These are phyloP conservation scores for Exophiala sp. DNA, from an alignment of 2,329 filamentous ascomycete species.

Conservation along the genomic window DNA sequence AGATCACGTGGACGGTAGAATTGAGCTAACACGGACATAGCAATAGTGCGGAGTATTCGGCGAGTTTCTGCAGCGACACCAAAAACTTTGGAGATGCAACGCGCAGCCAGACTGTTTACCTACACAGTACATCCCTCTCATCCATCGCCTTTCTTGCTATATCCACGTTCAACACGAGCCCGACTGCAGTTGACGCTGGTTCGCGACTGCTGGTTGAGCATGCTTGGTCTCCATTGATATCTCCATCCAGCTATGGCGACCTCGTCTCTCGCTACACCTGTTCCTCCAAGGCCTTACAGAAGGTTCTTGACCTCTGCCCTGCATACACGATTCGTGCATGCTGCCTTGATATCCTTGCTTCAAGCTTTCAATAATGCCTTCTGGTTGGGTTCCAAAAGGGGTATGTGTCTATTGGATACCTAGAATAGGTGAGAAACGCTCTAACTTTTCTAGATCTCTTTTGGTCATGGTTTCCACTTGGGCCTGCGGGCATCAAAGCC, in stretches of 20 bases:
- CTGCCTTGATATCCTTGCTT: constrained; percentile 61
- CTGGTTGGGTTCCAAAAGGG: constrained; percentile 59
- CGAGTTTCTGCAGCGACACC: constrained; percentile 4
- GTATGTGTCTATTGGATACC: neutral
- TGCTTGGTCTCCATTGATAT: constrained; percentile 2
- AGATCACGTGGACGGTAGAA: constrained; percentile 6
- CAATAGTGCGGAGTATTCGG: neutral
- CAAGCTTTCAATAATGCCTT: constrained; percentile 70
- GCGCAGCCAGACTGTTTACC: constrained; percentile 5
- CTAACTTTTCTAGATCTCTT: constrained; percentile 50
- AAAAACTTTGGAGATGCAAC: constrained; percentile 7
- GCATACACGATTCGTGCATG: constrained; percentile 78
- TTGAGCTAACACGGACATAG: too few relatives aligned
- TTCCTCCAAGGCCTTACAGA: constrained; percentile 55
- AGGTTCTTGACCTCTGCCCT: constrained; percentile 86
- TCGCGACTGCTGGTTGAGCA: constrained; percentile 16
- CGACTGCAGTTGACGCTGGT: constrained; percentile 15
- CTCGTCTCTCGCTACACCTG: constrained; percentile 4
- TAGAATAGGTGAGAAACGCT: neutral
- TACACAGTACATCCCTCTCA: neutral
- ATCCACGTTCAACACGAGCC: neutral
- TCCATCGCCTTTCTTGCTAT: neutral
- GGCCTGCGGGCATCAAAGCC: constrained; percentile 66
- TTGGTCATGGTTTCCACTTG: constrained; percentile 82
- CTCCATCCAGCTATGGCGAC: constrained; percentile 12